These are phyloP conservation scores for Stephania yunnanensis DNA, from an alignment of 164 flowering plant species.

Conservation along the genomic window DNA sequence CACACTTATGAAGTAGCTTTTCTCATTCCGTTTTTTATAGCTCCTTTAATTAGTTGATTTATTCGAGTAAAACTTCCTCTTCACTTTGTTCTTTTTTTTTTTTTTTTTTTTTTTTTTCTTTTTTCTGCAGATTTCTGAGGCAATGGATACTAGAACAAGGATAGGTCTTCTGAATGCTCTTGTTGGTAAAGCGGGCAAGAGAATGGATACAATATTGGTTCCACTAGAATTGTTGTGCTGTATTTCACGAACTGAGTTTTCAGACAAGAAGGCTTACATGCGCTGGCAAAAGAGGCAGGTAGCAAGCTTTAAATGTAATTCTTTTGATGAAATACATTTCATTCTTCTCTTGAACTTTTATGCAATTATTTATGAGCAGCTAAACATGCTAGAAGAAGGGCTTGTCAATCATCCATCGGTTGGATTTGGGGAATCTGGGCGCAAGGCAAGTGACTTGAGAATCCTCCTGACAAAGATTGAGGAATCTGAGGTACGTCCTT, in stretches of 20 bases:
- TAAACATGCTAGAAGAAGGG: conserved; percentile 93
- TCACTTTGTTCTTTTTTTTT: background rate
- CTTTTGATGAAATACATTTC: conserved; percentile 6
- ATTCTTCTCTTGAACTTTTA: background rate
- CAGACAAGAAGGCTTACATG: conserved; percentile 86
- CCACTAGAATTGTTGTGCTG: conserved; percentile 89
- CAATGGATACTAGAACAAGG: conserved; percentile 88
- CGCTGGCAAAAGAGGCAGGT: conserved; percentile 99
- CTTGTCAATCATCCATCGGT: conserved; percentile 85
- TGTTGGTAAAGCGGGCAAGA: conserved; percentile 85
- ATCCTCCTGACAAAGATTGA: conserved; percentile 76
- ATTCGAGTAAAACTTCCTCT: background rate
- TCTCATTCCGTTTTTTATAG: background rate
- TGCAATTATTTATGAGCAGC: conserved; percentile 38
- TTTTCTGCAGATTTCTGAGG: conserved; percentile 73
- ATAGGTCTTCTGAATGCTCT: conserved; percentile 85
- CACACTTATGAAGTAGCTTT: background rate
- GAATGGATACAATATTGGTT: conserved; percentile 90
- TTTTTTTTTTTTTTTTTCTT: too few species aligned
- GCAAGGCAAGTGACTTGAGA: conserved; percentile 67
- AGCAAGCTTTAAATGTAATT: background rate
- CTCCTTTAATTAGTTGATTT: background rate
- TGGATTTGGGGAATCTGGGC: conserved; percentile 87
- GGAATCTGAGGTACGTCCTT: conserved; percentile 80
- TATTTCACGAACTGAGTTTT: conserved; percentile 82